A percentile compares a stretch with the other conserved stretches of the same genome.
Evolutionary conservation across 2,329 filamentous ascomycete species (phyloP).

Genomic region (Trichoderma breve): DNA sequence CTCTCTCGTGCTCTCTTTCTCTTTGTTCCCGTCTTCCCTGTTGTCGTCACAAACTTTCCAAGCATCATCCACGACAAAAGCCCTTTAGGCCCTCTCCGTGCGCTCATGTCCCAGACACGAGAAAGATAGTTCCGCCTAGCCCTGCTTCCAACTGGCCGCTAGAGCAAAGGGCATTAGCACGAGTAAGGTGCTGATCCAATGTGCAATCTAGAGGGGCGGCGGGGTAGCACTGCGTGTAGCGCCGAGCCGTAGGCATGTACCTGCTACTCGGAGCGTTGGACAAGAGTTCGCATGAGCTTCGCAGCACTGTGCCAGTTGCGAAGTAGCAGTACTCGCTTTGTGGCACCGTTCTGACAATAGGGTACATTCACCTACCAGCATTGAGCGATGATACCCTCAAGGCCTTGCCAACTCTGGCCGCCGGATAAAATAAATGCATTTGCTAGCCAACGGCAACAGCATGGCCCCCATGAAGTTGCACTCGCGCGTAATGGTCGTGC

Average conservation of each 20-base stretch:
- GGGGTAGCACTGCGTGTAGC: constrained; percentile 15
- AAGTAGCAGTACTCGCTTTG: not conserved
- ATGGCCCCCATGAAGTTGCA: constrained; percentile 12
- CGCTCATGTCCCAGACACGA: constrained; percentile 8
- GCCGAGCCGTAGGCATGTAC: constrained; percentile 7
- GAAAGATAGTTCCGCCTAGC: constrained; percentile 14
- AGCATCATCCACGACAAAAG: not conserved
- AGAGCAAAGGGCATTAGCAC: constrained; percentile 8
- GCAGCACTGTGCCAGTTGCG: not conserved
- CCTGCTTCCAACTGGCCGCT: constrained; percentile 6
- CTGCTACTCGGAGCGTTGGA: constrained; percentile 5
- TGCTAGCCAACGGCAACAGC: not conserved
- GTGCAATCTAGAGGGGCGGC: constrained; percentile 19
- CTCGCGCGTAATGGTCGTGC: not conserved
- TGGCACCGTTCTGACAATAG: not conserved
- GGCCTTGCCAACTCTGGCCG: not conserved
- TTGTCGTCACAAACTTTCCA: not conserved
- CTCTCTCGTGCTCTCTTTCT: not conserved
- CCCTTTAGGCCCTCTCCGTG: not conserved
- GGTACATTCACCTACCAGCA: not conserved
- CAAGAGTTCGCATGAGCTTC: not conserved
- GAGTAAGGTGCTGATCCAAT: constrained; percentile 18
- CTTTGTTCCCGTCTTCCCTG: not conserved
- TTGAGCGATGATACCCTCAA: constrained; percentile 13
- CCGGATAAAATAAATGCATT: constrained; percentile 1